Percentiles rank a stretch among this genome's conserved stretches.
These are phyloP conservation scores for Malus asiatica DNA, from an alignment of 306 rosid species.

Conservation along the genomic window DNA sequence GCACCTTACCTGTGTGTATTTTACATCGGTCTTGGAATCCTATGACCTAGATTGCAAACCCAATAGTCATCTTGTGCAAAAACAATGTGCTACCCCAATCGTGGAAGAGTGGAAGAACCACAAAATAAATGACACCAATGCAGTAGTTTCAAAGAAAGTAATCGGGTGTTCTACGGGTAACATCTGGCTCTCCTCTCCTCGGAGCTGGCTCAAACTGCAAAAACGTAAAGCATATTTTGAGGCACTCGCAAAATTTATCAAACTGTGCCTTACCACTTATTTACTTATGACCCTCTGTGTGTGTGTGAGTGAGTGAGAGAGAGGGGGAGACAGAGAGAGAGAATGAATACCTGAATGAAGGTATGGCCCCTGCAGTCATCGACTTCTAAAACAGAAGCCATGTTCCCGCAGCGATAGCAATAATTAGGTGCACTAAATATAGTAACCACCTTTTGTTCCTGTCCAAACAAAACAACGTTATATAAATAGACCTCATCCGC, in stretches of 20 bases:
- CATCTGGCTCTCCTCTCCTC: conserved; percentile 99
- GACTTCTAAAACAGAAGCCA: conserved; percentile 98
- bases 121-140: not conserved
- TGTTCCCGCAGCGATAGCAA: conserved; percentile 99
- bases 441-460: conserved; percentile 99
- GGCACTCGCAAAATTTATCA: conserved; percentile 1
- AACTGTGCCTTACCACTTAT: not conserved
- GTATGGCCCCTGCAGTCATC: conserved; percentile 95
- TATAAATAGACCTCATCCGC: not conserved
- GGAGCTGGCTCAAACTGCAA: conserved; percentile 99
- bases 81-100: conserved; percentile 26
- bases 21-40: conserved; percentile 42
- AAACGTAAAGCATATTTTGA: conserved; percentile 14
- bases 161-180: conserved; percentile 97
- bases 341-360: conserved; percentile 77
- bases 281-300: not conserved
- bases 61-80: conserved; percentile 34
- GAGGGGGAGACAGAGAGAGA: not conserved
- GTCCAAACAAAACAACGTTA: conserved; percentile 36
- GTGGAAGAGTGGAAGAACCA: conserved; percentile 26
- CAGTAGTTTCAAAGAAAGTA: conserved; percentile 71
- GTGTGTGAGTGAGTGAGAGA: not conserved
- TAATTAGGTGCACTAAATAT: conserved; percentile 98
- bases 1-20: conserved; percentile 49
- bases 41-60: conserved; percentile 35